phyloP scores from a whole-genome alignment of 2,329 filamentous ascomycete species.

The Pseudogymnoascus sp. region DNA sequence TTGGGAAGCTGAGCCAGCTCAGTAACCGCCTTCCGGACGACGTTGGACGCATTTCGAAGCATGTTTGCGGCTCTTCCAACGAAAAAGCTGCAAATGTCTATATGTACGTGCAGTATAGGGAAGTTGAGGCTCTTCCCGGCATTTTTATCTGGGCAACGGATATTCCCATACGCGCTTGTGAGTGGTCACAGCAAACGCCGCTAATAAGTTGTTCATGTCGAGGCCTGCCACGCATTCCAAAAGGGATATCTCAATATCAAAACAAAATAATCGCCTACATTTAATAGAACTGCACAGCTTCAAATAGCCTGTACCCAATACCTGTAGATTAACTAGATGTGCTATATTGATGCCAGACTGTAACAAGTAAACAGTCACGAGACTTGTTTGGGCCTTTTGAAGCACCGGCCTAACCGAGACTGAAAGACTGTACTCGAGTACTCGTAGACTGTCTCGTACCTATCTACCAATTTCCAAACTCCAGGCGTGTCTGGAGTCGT shows the following conservation, averaged over 20 bases:
- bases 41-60: constrained; percentile 44
- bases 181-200: constrained; percentile 6
- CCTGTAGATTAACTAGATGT: constrained; percentile 3
- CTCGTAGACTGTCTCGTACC: constrained; percentile 8
- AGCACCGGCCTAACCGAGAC: constrained; percentile 10
- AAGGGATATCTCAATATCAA: constrained; percentile 4
- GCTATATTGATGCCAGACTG: constrained; percentile 3
- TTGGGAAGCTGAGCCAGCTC: constrained; percentile 69
- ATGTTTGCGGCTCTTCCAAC: constrained; percentile 29
- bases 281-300: background rate
- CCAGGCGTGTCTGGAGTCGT: constrained; percentile 7
- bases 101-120: constrained; percentile 3
- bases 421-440: constrained; percentile 9
- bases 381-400: constrained; percentile 3
- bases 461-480: constrained; percentile 10
- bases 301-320: background rate
- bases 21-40: constrained; percentile 59
- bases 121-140: constrained; percentile 8
- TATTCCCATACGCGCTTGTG: background rate
- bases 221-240: constrained; percentile 6
- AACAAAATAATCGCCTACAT: constrained; percentile 5
- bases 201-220: constrained; percentile 10
- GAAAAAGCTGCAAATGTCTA: background rate
- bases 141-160: constrained; percentile 5
- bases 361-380: constrained; percentile 9